Evolutionary conservation across 2,329 filamentous ascomycete genomes (phyloP), one percentile per base, ranked within the genome.

Genomic region (Cercospora citrullina): DNA sequence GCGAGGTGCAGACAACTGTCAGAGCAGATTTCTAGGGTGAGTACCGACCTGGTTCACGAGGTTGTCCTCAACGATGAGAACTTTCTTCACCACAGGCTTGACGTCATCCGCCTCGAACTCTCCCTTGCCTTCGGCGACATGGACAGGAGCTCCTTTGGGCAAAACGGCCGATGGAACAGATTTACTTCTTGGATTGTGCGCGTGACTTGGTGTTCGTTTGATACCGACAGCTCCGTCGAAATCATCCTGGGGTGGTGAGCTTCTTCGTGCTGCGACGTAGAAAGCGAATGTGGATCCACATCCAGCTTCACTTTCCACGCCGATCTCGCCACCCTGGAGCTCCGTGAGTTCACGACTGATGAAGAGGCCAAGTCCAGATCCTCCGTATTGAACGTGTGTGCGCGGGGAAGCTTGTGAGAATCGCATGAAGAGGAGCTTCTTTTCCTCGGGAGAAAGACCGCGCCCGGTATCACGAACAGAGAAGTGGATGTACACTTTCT

Each of bases 271-370:
- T 71, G 89, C 90, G 77, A 93, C 85, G 76, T 92, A 93, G 77
- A 94, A 93, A 30, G 87, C 89, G 77, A 93, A 93, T 0, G 87
- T 91, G 77, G 89, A 91, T 45, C 91, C 91, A 42, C 87, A 83
- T 12, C 89, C 90, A 66, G 87, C 85, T 69, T 86, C 81, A 0
- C 89, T 91, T 1, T 85, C 84, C 2, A 94, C 89, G 1, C 91
- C 91, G 58, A 95, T 93, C 68, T 91, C 89, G 4, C 92, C 92
- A 21, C 91, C 91, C 76, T 94, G 91, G 10, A 94, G 81, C 76
- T 94, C 91, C 0, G 91, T 92, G n/a, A 95, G 83, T 64, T 91
- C 87, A 26, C 91, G 86, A 42, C 89, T 91, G 71, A 94, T 94
- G 77, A 93, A 94, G 0, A 94, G 82, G 0, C 92, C 92, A 1